These are phyloP conservation scores for Dillenia suffruticosa DNA, from an alignment of 164 flowering plant genomes.

Conservation along the genomic window DNA sequence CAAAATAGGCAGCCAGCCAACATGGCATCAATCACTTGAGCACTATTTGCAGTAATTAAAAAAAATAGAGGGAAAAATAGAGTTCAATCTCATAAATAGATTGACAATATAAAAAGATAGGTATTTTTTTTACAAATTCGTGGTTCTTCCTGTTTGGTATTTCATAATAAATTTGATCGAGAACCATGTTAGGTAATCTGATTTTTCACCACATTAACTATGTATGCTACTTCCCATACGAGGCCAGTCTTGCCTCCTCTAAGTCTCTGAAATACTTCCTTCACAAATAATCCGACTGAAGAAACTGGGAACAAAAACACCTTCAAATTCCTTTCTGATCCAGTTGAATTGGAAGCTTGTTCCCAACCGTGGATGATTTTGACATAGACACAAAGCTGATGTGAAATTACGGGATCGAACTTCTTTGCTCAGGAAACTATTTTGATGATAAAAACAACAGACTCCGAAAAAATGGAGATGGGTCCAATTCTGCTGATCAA, in stretches of 20 bases:
- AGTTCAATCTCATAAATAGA: too few species aligned
- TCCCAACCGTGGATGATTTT: conserved; percentile 12
- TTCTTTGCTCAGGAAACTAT: conserved; percentile 20
- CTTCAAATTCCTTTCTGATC: conserved; percentile 24
- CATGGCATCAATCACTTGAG: too few species aligned
- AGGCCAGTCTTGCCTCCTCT: conserved; percentile 17
- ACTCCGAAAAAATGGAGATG: conserved; percentile 14
- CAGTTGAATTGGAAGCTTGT: conserved; percentile 24
- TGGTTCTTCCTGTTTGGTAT: conserved; percentile 3
- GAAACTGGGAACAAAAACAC: conserved; percentile 27
- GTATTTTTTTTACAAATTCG: too few species aligned
- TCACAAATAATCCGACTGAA: conserved; percentile 25
- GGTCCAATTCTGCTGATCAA: conserved; percentile 10
- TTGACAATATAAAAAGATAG: too few species aligned
- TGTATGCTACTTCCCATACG: conserved; percentile 15
- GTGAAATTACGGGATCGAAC: conserved; percentile 14
- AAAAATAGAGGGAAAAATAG: too few species aligned
- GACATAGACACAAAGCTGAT: conserved; percentile 11
- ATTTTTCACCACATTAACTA: conserved; percentile 20
- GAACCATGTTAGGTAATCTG: conserved; percentile 15
- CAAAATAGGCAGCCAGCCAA: too few species aligned
- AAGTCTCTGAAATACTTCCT: conserved; percentile 11
- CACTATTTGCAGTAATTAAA: too few species aligned
- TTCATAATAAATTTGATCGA: conserved; percentile 18
- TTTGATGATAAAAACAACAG: conserved; percentile 18